phyloP scores from a whole-genome alignment of 371 early-diverging fungal genomes.

The Fennellomyces sp. region DNA sequence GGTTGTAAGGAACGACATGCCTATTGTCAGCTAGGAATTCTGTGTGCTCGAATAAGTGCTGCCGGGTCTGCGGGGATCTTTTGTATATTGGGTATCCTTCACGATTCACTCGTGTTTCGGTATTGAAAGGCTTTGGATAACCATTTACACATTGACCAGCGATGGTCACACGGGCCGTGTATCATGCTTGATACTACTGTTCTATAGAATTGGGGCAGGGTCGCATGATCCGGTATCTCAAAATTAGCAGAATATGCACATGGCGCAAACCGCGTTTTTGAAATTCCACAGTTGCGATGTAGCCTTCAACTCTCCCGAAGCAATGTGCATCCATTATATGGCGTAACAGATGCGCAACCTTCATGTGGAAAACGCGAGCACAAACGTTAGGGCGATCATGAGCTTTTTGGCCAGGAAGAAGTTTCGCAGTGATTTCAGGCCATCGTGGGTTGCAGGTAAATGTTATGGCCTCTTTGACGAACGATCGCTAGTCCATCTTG shows the following conservation, averaged over 20 bases:
- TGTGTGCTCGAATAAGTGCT: background rate
- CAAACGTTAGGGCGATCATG: background rate
- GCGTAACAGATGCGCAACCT: constrained; percentile 1
- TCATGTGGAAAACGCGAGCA: background rate
- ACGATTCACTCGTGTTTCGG: background rate
- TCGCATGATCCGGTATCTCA: no score
- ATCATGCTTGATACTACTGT: no score
- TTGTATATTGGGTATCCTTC: constrained; percentile 1
- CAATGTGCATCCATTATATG: constrained; percentile 21
- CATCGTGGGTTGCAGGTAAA: background rate
- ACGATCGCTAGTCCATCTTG: background rate
- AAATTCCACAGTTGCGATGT: constrained; percentile 12
- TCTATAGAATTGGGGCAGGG: no score
- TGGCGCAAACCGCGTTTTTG: constrained; percentile 35
- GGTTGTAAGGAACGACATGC: constrained; percentile 37
- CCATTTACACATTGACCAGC: no score
- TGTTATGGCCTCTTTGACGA: background rate
- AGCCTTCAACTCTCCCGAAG: constrained; percentile 20
- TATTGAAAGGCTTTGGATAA: no score
- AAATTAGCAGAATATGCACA: constrained; percentile 32
- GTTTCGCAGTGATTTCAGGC: background rate
- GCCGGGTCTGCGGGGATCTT: background rate
- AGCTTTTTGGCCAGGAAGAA: background rate
- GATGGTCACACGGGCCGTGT: no score
- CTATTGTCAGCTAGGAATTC: constrained; percentile 15